phyloP scores from a whole-genome alignment of 768 basidiomycete genomes.

The Leccinellum rugosiceps region DNA sequence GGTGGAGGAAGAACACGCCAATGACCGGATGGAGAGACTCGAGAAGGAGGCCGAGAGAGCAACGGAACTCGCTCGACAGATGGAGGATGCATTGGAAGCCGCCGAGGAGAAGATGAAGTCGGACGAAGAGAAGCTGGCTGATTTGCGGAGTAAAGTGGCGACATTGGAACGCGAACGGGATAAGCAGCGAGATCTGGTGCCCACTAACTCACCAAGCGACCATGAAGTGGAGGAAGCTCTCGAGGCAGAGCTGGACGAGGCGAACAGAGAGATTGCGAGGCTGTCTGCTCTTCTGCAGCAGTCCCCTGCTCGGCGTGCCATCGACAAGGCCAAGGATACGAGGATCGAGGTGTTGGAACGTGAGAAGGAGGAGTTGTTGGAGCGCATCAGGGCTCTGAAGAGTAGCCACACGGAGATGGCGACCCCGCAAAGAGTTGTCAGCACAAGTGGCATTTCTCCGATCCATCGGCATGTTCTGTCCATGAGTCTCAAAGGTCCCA shows the following conservation, averaged over 20 bases:
- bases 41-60: slow-evolving; percentile 52
- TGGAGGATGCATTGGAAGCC: slow-evolving; percentile 75
- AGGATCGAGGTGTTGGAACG: slow-evolving; percentile 74
- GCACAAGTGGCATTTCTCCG: slow-evolving; percentile 65
- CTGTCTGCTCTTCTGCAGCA: slow-evolving; percentile 65
- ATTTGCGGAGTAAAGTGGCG: slow-evolving; percentile 49
- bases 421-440: slow-evolving; percentile 57
- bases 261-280: slow-evolving; percentile 71
- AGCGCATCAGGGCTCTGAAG: slow-evolving; percentile 61
- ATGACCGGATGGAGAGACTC: slow-evolving; percentile 47
- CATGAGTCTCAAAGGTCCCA: slow-evolving; percentile 66
- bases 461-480: slow-evolving; percentile 70
- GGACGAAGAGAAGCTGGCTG: slow-evolving; percentile 53
- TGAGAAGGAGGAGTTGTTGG: slow-evolving; percentile 73
- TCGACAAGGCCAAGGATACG: slow-evolving; percentile 72
- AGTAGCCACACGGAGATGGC: slow-evolving; percentile 47
- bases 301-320: slow-evolving; percentile 72
- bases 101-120: slow-evolving; percentile 67
- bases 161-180: slow-evolving; percentile 60
- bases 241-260: slow-evolving; percentile 74
- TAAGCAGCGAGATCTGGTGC: slow-evolving; percentile 25
- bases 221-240: slow-evolving; percentile 59
- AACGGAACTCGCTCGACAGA: slow-evolving; percentile 55
- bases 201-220: slow-evolving; percentile 30
- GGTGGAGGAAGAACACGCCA: slow-evolving; percentile 44